Conservation (phyloP, 148 eudicot species). For the Chenopodium formosanum region DNA sequence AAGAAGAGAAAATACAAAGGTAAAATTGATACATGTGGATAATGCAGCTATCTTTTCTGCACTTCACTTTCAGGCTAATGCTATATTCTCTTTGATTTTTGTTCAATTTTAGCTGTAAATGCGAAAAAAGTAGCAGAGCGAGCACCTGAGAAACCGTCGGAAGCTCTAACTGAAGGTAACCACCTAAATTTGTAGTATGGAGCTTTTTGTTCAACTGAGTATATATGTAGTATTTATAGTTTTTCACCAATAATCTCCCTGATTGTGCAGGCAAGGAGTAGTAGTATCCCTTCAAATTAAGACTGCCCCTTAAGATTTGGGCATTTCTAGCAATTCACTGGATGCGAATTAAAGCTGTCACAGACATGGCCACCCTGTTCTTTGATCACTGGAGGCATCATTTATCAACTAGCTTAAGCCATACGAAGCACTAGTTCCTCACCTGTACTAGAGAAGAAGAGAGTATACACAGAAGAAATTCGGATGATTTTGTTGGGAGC, state of each 20-base stretch:
- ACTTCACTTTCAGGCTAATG: not conserved
- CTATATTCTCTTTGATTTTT: slow-evolving; percentile 11
- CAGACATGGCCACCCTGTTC: not conserved
- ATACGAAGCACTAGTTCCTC: not conserved
- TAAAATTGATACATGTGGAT: slow-evolving; percentile 3
- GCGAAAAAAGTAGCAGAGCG: slow-evolving; percentile 18
- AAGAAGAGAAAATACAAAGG: slow-evolving; percentile 92
- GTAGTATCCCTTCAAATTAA: not conserved
- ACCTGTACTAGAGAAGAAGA: not conserved
- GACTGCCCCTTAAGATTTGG: not conserved
- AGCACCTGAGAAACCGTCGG: slow-evolving; percentile 14
- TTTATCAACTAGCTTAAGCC: slow-evolving; percentile 3
- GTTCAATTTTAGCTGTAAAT: slow-evolving; percentile 20
- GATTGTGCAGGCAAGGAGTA: slow-evolving; percentile 27
- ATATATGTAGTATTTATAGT: not conserved
- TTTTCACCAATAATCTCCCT: not conserved
- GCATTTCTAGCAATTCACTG: not conserved
- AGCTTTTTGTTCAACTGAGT: not conserved
- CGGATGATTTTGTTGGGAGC: not conserved
- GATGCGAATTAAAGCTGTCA: not conserved
- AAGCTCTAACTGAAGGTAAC: slow-evolving; percentile 28
- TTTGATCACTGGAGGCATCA: not conserved
- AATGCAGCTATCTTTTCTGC: not conserved
- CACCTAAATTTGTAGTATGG: not conserved
- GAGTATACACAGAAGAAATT: not conserved